Base-by-base conservation (phyloP, 2,329 filamentous ascomycete species). In the Cladosporium sphaerospermum region DNA sequence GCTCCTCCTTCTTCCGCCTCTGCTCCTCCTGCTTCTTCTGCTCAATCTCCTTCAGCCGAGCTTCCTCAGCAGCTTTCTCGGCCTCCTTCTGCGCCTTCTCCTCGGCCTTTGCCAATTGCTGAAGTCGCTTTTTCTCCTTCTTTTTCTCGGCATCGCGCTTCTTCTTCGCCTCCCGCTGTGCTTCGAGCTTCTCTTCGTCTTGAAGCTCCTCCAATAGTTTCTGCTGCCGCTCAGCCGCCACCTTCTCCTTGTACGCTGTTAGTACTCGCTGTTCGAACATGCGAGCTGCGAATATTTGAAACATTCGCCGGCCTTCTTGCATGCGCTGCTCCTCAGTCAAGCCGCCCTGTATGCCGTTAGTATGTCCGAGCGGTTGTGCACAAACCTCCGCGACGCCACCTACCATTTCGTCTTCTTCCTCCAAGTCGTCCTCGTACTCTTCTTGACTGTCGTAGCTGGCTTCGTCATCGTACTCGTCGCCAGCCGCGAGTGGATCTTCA, bases 251-350 rank as follows among this genome's bases (percentile, higher is more conserved):
- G 73, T 99, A 99, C n/a, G 93, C 93, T 40, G 88, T 92, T 55
- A 99, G 78, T 18, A 99, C 93, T 58, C 93, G 82, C 70, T 99
- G 93, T 74, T 99, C 93, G 70, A 99, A 99, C 93, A 99, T 99
- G 58, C 93, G 85, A 54, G 93, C 93, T 56, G 93, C 93, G 71
- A 99, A 99, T 69, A 99, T 97, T 70, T 99, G 93, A 69, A 99
- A 99, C 93, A 99, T 99, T 62, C 92, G 82, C 53, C 93, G 84
- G 56, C 93, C 93, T 76, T 99, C 93, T 70, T 97, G 91, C 93
- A 99, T 97, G 57, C 93, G 88, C 76, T 97, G 91, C 74, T 96
- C 89, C 75, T 97, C 92, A 48, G 90, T 96, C 89, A 97, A 93
- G 59, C 86, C 84, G 68, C 95, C 91, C 92, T 97, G 73, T 56